Evolutionary conservation across 108 stramenopile genomes (phyloP).

Genomic region (Fistulifera pelliculosa): DNA sequence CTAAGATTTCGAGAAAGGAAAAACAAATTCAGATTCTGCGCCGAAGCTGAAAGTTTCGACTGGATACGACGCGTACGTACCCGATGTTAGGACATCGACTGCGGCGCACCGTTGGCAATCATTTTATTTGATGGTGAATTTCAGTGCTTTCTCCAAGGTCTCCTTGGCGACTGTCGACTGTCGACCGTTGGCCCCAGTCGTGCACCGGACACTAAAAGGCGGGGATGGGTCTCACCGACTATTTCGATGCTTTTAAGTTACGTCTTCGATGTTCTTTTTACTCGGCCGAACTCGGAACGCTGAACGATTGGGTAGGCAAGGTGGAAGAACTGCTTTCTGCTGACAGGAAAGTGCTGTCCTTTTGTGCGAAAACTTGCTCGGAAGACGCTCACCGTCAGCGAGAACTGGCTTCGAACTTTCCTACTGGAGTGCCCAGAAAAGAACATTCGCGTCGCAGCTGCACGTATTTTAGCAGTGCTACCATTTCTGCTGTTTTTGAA

Average conservation of each 20-base stretch:
- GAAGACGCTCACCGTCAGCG: conserved; percentile 40
- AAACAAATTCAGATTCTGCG: conserved; percentile 3
- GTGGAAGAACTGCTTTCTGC: conserved; percentile 36
- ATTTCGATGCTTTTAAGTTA: conserved; percentile 53
- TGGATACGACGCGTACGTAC: conserved; percentile 77
- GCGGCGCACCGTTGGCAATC: conserved; percentile 71
- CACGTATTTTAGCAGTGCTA: conserved; percentile 47
- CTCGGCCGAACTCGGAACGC: conserved; percentile 35
- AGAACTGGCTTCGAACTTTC: conserved; percentile 78
- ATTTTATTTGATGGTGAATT: conserved; percentile 87
- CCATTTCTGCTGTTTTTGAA: conserved; percentile 13
- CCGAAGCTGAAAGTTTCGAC: conserved; percentile 19
- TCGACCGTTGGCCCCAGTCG: neutral
- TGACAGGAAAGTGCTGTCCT: conserved; percentile 26
- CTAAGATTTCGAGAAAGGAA: conserved; percentile 29
- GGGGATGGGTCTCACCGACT: conserved; percentile 10
- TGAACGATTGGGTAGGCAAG: conserved; percentile 49
- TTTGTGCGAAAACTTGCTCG: conserved; percentile 58
- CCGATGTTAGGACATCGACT: conserved; percentile 55
- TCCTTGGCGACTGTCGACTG: conserved; percentile 50
- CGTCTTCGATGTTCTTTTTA: conserved; percentile 77
- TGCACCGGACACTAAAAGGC: conserved; percentile 11
- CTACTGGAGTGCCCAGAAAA: conserved; percentile 69
- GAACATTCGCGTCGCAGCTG: conserved; percentile 44
- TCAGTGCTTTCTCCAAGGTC: conserved; percentile 70